Base-by-base conservation (phyloP, 345 rosid species). In the Linum trigynum region DNA sequence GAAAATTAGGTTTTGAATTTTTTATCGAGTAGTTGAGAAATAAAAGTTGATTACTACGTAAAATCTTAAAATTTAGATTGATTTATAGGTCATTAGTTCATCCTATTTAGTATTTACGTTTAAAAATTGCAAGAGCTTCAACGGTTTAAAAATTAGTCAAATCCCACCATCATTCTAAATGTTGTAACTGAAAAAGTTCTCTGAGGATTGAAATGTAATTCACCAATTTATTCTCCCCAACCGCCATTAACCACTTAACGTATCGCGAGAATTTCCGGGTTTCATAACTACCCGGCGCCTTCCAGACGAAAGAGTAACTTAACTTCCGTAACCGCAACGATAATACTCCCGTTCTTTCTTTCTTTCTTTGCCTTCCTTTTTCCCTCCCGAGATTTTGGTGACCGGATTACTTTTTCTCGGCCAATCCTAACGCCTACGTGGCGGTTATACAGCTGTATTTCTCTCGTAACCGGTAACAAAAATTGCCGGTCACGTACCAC, bases 371-470 rank as follows among this genome's bases (percentile, higher is more conserved):
- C n/a, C 32, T 23, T 23, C 32, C 32, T 23, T 23, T 23, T 23
- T 23, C n/a, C 41, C 42, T 32, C 37, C 59, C 67, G 67, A 62
- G 40, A 53, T 66, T 57, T 45, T 48, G 17, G 50, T 62, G 39
- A 48, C 53, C 14, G 9, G 14, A 15, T 9, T 48, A 48, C 37
- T 38, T 57, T 66, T 61, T 67, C 63, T 66, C n/a, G n/a, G n/a
- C 57, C 38, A 65, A 65, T 69, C 38, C 56, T 23, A 36, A 48
- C 11, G 61, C 66, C 36, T 40, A 64, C 80, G 80, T 74, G 82
- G 78, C 69, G 32, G 77, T 65, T 74, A 35, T 17, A 55, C 78
- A 67, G 72, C 72, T 67, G 79, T 70, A 7, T 23, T 11, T 16
- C 16, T 23, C 38, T 11, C 42, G 53, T 32, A 60, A 75, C 78